Percentiles rank a stretch among this genome's conserved stretches.
Evolutionary conservation across 2,329 filamentous ascomycete genomes (phyloP).

Genomic region (Pestalotiopsis sp.): DNA sequence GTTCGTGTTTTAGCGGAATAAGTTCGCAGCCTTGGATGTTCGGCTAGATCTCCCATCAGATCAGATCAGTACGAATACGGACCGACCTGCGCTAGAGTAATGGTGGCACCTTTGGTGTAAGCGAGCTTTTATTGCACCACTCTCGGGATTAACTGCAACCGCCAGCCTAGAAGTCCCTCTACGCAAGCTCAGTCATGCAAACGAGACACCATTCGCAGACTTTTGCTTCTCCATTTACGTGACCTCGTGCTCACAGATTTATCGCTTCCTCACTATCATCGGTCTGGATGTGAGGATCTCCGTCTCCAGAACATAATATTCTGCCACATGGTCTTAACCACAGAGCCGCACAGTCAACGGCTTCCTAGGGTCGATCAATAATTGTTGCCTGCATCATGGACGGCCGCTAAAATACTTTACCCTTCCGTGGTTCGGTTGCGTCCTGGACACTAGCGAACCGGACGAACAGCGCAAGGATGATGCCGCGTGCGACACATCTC

Average conservation of each 20-base stretch:
- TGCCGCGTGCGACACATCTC: constrained; percentile 6
- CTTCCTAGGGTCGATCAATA: not conserved
- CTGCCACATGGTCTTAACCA: not conserved
- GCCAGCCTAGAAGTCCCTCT: not conserved
- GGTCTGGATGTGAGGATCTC: too few relatives aligned
- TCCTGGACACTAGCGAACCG: not conserved
- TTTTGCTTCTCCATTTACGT: too few relatives aligned
- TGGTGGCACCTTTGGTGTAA: not conserved
- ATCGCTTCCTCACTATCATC: not conserved
- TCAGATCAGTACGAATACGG: not conserved
- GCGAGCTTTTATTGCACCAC: not conserved
- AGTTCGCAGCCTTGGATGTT: not conserved
- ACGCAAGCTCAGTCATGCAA: not conserved
- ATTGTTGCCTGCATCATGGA: not conserved
- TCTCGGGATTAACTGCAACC: not conserved
- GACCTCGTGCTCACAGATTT: not conserved
- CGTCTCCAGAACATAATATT: not conserved
- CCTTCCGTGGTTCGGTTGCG: not conserved
- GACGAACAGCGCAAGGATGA: not conserved
- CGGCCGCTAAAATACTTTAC: not conserved
- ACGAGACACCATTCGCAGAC: too few relatives aligned
- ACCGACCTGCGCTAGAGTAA: not conserved
- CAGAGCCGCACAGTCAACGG: not conserved
- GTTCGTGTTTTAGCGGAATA: not conserved
- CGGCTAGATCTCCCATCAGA: not conserved